These are phyloP conservation scores for Tulasnella sp. DNA, from an alignment of 768 basidiomycete species.

Conservation along the genomic window DNA sequence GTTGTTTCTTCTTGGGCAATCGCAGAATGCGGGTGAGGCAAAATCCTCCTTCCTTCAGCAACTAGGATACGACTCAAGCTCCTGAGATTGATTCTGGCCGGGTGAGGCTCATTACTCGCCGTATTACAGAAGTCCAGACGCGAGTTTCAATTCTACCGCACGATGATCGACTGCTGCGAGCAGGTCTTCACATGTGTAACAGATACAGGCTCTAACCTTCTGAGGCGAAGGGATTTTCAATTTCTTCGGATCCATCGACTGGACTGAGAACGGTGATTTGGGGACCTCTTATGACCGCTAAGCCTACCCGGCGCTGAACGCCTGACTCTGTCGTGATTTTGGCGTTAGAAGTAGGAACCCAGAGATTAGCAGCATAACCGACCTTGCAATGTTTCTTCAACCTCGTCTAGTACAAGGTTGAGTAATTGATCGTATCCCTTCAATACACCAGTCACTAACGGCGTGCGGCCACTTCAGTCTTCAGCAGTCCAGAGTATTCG, in stretches of 20 bases:
- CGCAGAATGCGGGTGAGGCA: too few relatives aligned
- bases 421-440: slow-evolving; percentile 96
- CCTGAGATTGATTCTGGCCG: too few relatives aligned
- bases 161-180: not conserved
- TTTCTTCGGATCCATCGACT: slow-evolving; percentile 90
- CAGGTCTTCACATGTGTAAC: not conserved
- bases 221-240: slow-evolving; percentile 74
- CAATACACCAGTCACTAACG: slow-evolving; percentile 72
- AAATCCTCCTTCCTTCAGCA: too few relatives aligned
- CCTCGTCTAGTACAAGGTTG: slow-evolving; percentile 94
- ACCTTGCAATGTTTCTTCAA: slow-evolving; percentile 74
- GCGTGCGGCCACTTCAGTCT: not conserved
- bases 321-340: slow-evolving; percentile 18
- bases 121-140: too few relatives aligned
- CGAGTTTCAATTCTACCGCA: not conserved
- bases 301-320: slow-evolving; percentile 40
- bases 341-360: slow-evolving; percentile 23
- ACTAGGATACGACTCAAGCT: too few relatives aligned
- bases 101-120: too few relatives aligned
- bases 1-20: too few relatives aligned
- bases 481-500: not conserved
- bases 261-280: slow-evolving; percentile 91
- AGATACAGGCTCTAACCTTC: slow-evolving; percentile 34
- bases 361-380: slow-evolving; percentile 16
- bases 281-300: slow-evolving; percentile 86